phyloP scores from a whole-genome alignment of 305 asterid species.

The Fraxinus sp. region DNA sequence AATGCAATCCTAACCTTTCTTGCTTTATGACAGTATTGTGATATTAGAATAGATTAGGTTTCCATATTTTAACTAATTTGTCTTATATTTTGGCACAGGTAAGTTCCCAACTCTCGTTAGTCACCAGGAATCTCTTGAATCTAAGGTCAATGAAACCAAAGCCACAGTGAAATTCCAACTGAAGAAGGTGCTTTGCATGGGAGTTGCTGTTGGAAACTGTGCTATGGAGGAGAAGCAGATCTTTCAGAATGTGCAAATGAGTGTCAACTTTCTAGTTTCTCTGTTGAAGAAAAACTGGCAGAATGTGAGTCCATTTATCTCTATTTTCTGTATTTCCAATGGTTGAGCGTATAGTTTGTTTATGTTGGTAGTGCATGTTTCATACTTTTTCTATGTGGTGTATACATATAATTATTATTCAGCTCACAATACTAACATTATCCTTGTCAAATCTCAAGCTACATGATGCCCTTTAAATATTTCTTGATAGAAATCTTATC shows the following conservation, averaged over 20 bases:
- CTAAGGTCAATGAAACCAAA: slow-evolving; percentile 62
- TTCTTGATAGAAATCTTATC: not conserved
- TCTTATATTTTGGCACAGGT: slow-evolving; percentile 33
- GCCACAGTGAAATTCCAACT: slow-evolving; percentile 67
- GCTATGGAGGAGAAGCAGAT: slow-evolving; percentile 71
- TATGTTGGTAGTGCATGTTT: not conserved
- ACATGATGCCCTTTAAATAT: not conserved
- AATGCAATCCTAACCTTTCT: not conserved
- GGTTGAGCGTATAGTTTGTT: not conserved
- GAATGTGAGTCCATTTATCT: slow-evolving; percentile 40
- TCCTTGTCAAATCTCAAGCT: not conserved
- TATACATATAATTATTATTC: not conserved
- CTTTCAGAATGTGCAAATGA: slow-evolving; percentile 69
- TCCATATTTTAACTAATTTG: not conserved
- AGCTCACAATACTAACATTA: not conserved
- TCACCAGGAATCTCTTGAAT: slow-evolving; percentile 64
- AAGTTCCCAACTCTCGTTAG: slow-evolving; percentile 62
- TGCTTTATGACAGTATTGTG: not conserved
- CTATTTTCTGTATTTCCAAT: not conserved
- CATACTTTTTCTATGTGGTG: not conserved
- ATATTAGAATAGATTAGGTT: not conserved
- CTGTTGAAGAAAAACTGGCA: slow-evolving; percentile 72
- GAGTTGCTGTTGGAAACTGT: slow-evolving; percentile 66
- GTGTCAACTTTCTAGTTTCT: slow-evolving; percentile 61
- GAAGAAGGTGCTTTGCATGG: slow-evolving; percentile 79